These are phyloP conservation scores for Lentithecium fluviatile DNA, from an alignment of 495 filamentous ascomycete genomes.

Conservation along the genomic window DNA sequence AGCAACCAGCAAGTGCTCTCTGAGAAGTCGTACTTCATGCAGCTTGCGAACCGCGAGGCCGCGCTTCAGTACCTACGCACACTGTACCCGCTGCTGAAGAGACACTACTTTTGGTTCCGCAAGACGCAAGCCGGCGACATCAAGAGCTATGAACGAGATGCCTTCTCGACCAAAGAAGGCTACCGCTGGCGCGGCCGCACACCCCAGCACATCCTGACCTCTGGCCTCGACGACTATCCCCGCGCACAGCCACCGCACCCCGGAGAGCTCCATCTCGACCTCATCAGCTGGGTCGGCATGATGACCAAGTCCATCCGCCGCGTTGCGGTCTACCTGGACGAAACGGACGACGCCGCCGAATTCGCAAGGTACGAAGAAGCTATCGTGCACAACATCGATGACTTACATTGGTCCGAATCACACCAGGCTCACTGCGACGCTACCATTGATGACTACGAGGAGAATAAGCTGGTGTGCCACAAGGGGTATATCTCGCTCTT, in stretches of 20 bases:
- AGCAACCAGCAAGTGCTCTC: constrained; percentile 38
- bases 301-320: constrained; percentile 79
- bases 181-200: constrained; percentile 97
- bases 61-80: constrained; percentile 71
- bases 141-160: constrained; percentile 83
- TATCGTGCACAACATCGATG: constrained; percentile 85
- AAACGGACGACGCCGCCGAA: constrained; percentile 70
- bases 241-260: constrained; percentile 95
- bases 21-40: constrained; percentile 52
- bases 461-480: constrained; percentile 86
- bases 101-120: constrained; percentile 92
- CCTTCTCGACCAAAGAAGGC: constrained; percentile 80
- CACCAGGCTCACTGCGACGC: constrained; percentile 88
- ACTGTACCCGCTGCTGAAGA: constrained; percentile 88
- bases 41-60: constrained; percentile 64
- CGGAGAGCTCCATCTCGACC: constrained; percentile 91
- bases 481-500: constrained; percentile 95
- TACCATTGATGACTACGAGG: constrained; percentile 93
- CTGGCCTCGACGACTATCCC: constrained; percentile 94
- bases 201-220: constrained; percentile 80
- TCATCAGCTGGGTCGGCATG: constrained; percentile 95
- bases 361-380: constrained; percentile 71
- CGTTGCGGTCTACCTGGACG: constrained; percentile 69
- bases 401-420: constrained; percentile 84
- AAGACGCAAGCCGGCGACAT: constrained; percentile 88